Evolutionary conservation across 2,329 filamentous ascomycete genomes (phyloP).

Genomic region (Fusarium sp.): DNA sequence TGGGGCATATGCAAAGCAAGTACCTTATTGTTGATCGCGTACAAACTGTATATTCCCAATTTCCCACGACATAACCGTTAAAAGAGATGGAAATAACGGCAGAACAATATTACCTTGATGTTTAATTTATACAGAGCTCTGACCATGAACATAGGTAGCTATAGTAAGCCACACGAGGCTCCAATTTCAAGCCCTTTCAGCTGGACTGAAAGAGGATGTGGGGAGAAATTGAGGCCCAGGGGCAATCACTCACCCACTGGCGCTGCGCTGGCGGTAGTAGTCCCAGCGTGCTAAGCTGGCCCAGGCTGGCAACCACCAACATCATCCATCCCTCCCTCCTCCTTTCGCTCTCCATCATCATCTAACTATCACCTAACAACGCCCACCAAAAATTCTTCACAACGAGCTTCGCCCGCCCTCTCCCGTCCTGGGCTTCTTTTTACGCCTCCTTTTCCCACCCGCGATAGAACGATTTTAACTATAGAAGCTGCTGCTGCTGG

Average conservation of each 20-base stretch:
- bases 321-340: conserved; percentile 37
- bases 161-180: conserved; percentile 39
- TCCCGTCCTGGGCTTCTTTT: conserved; percentile 2
- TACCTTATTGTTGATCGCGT: background rate
- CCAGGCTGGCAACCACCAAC: conserved; percentile 35
- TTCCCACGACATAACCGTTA: background rate
- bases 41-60: background rate
- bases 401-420: conserved; percentile 25
- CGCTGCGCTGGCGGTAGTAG: conserved; percentile 21
- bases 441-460: background rate
- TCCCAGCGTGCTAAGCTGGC: conserved; percentile 20
- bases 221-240: conserved; percentile 1
- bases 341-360: conserved; percentile 41
- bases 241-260: conserved; percentile 19
- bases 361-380: conserved; percentile 40
- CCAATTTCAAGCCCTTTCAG: conserved; percentile 22
- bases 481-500: conserved; percentile 38
- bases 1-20: background rate
- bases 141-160: background rate
- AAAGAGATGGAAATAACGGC: background rate
- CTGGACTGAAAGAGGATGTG: conserved; percentile 20
- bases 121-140: background rate
- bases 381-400: conserved; percentile 39
- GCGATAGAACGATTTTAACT: conserved; percentile 36
- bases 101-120: background rate